These are phyloP conservation scores for Phytopythium sindhum DNA, from an alignment of 352 stramenopile genomes.

Conservation along the genomic window DNA sequence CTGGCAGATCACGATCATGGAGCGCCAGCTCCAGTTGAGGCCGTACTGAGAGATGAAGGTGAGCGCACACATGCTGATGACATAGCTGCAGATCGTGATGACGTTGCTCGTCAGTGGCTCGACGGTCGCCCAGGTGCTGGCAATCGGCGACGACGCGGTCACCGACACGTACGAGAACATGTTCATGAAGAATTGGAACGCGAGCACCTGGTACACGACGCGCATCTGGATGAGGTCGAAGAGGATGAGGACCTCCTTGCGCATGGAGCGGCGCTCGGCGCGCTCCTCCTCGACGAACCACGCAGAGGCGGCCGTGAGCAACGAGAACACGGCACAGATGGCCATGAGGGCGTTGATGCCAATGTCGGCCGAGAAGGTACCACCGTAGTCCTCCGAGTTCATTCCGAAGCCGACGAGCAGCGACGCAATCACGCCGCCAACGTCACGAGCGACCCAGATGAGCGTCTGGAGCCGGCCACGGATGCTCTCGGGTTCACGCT, in stretches of 20 bases:
- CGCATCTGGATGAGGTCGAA: constrained; percentile 42
- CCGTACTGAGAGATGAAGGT: constrained; percentile 36
- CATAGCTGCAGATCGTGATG: constrained; percentile 24
- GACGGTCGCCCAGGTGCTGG: constrained; percentile 30
- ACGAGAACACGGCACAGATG: constrained; percentile 21
- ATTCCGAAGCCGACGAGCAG: constrained; percentile 38
- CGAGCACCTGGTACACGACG: constrained; percentile 43
- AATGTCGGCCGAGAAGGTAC: constrained; percentile 28
- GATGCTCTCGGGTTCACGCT: constrained; percentile 38
- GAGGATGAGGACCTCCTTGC: constrained; percentile 21
- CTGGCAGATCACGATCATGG: constrained; percentile 30
- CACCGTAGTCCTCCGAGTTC: constrained; percentile 34
- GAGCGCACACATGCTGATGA: constrained; percentile 35
- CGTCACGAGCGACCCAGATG: constrained; percentile 30
- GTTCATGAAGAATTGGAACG: constrained; percentile 48
- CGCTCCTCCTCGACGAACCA: constrained; percentile 35
- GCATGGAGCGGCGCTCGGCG: constrained; percentile 10
- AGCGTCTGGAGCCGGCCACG: constrained; percentile 39
- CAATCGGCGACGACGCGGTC: constrained; percentile 29
- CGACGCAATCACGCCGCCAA: constrained; percentile 28
- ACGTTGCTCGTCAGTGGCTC: constrained; percentile 29
- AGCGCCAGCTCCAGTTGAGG: constrained; percentile 49
- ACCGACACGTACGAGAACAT: constrained; percentile 39
- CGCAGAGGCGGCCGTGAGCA: constrained; percentile 26
- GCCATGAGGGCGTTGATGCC: constrained; percentile 36